Evolutionary conservation across 2,329 filamentous ascomycete genomes (phyloP).

Genomic region (Neonectria ditissima): DNA sequence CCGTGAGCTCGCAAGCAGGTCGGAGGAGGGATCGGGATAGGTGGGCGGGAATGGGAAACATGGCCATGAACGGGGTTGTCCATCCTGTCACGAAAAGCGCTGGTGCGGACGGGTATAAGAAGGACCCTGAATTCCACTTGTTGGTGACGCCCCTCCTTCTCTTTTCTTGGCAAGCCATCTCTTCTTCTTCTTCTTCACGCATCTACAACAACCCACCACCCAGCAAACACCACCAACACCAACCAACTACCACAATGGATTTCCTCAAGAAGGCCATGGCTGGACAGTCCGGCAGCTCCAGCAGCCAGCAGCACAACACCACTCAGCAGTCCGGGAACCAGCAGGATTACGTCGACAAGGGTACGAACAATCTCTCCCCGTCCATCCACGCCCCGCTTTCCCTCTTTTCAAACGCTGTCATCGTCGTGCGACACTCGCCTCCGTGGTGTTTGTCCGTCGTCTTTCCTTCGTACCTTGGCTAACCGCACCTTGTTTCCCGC

Average conservation of each 20-base stretch:
- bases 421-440: not conserved
- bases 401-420: not conserved
- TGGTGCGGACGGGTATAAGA: slow-evolving; percentile 31
- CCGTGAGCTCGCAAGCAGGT: slow-evolving; percentile 6
- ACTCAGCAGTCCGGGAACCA: slow-evolving; percentile 19
- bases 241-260: slow-evolving; percentile 50
- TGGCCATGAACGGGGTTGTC: not conserved
- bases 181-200: slow-evolving; percentile 2
- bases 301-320: slow-evolving; percentile 34
- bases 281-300: slow-evolving; percentile 17
- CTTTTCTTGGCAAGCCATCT: not conserved
- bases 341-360: slow-evolving; percentile 55
- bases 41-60: slow-evolving; percentile 15
- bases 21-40: slow-evolving; percentile 17
- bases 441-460: not conserved
- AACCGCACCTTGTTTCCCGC: not conserved
- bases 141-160: slow-evolving; percentile 1
- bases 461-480: not conserved
- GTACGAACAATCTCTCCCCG: slow-evolving; percentile 35
- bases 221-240: slow-evolving; percentile 1
- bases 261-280: slow-evolving; percentile 52
- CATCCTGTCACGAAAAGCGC: not conserved
- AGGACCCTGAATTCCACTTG: slow-evolving; percentile 22
- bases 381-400: not conserved
- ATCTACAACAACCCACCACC: slow-evolving; percentile 4